Base-by-base conservation (phyloP, 2,329 filamentous ascomycete species). In the Talaromyces sp. region DNA sequence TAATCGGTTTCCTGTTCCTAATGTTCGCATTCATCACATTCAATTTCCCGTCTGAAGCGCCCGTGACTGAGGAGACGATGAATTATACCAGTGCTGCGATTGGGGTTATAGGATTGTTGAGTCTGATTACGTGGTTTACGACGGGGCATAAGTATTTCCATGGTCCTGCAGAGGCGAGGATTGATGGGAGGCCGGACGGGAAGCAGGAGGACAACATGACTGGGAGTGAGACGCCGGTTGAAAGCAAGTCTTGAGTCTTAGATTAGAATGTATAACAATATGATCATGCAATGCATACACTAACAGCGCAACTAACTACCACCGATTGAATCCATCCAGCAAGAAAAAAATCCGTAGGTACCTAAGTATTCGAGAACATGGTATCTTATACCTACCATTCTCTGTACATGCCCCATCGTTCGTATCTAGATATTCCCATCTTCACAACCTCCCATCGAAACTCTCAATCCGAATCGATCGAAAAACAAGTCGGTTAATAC, bases 71-170 rank as follows among this genome's bases (percentile, higher is more conserved):
- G 35, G 75, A 80, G 25, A 81, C 81, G 36, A 84, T 84, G 81
- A 84, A 83, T 59, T 84, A 83, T 62, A 83, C 80, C 0, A 78
- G 75, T 21, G 81, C 82, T 0, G 81, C 81, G 0, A 77, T 83
- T 31, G 81, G 81, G 0, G 71, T 81, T 1, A 78, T 84, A 39
- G 81, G 78, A 66, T 60, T 82, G 5, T 71, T 84, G 17, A 79
- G 76, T 15, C 41, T 74, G 1, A 63, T 78, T 2, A 83, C 79
- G 1, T 84, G 81, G 81, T 59, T 81, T 7, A 79, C 75, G 1
- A 81, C 78, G 0, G 81, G 78, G 0, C 67, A 74, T 56, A 79
- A 76, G 61, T 67, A 75, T 21, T 84, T 83, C 61, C 79, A 75
- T 0, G 80, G 80, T 0, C 80, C 81, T 37, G 56, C 39, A 1